Evolutionary conservation across 2,329 filamentous ascomycete genomes (phyloP).

Genomic region (Aspergillus neotritici): DNA sequence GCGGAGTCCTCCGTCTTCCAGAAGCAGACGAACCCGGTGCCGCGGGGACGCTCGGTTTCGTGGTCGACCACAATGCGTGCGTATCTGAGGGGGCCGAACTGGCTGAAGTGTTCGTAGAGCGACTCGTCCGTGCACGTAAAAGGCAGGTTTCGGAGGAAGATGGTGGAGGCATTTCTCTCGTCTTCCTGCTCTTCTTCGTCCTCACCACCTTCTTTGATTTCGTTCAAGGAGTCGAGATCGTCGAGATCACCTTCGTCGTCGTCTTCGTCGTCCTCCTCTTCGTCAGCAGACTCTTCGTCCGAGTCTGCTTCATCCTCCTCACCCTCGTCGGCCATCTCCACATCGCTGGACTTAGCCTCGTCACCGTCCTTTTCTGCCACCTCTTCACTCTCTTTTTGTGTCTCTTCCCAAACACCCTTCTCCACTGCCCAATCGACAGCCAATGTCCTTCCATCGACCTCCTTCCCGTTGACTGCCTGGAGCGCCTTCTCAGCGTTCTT

Average conservation of each 20-base stretch:
- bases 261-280: conserved; percentile 34
- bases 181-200: conserved; percentile 45
- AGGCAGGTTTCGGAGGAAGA: conserved; percentile 92
- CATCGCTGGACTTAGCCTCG: conserved; percentile 42
- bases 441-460: conserved; percentile 77
- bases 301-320: conserved; percentile 46
- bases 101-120: conserved; percentile 77
- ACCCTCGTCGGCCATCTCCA: conserved; percentile 53
- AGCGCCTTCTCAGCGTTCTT: conserved; percentile 91
- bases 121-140: conserved; percentile 79
- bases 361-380: conserved; percentile 14
- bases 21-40: conserved; percentile 95
- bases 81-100: conserved; percentile 84
- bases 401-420: conserved; percentile 74
- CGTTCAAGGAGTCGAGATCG: conserved; percentile 36
- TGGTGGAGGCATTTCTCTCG: conserved; percentile 60
- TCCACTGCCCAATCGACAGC: conserved; percentile 98
- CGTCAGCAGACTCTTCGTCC: conserved; percentile 26
- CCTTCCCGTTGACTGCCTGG: conserved; percentile 78
- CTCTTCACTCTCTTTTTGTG: conserved; percentile 44
- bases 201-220: conserved; percentile 40
- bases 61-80: conserved; percentile 86
- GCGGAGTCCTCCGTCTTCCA: conserved; percentile 69
- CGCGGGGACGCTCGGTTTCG: conserved; percentile 76
- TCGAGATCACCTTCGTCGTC: conserved; percentile 43